phyloP scores from a whole-genome alignment of 495 filamentous ascomycete species.

The Amphirosellinia nigrospora region DNA sequence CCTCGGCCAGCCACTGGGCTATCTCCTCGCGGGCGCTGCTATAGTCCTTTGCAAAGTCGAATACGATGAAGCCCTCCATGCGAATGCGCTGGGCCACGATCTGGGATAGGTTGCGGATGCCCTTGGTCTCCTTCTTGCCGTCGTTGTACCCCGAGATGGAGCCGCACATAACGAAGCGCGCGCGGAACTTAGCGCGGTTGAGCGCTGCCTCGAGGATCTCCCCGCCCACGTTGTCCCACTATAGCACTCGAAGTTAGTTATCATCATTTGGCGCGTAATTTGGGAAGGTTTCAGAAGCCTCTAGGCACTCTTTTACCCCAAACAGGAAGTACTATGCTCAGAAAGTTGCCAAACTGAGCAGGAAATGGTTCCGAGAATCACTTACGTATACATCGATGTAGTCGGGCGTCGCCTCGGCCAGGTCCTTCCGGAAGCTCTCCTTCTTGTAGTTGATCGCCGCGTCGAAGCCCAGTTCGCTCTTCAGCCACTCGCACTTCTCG shows the following conservation, averaged over 20 bases:
- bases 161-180: conserved; percentile 69
- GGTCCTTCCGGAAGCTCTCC: conserved; percentile 59
- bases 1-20: conserved; percentile 57
- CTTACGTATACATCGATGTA: conserved; percentile 71
- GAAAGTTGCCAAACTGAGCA: too few species aligned
- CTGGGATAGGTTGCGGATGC: conserved; percentile 38
- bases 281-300: too few species aligned
- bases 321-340: too few species aligned
- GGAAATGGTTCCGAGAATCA: too few species aligned
- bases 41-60: conserved; percentile 55
- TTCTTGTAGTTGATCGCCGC: conserved; percentile 72
- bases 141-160: conserved; percentile 53
- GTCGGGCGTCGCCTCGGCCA: conserved; percentile 63
- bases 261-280: too few species aligned
- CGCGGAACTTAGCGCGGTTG: conserved; percentile 55
- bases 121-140: conserved; percentile 37
- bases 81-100: conserved; percentile 48
- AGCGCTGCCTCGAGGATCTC: conserved; percentile 66
- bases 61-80: conserved; percentile 68
- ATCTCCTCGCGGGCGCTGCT: conserved; percentile 52
- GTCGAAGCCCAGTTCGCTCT: conserved; percentile 66
- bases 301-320: too few species aligned
- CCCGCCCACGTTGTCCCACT: conserved; percentile 66
- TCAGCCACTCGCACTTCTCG: conserved; percentile 68
- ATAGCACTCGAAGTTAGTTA: too few species aligned